These are phyloP conservation scores for Sarocladium kiliense DNA, from an alignment of 2,329 filamentous ascomycete species.

Conservation along the genomic window DNA sequence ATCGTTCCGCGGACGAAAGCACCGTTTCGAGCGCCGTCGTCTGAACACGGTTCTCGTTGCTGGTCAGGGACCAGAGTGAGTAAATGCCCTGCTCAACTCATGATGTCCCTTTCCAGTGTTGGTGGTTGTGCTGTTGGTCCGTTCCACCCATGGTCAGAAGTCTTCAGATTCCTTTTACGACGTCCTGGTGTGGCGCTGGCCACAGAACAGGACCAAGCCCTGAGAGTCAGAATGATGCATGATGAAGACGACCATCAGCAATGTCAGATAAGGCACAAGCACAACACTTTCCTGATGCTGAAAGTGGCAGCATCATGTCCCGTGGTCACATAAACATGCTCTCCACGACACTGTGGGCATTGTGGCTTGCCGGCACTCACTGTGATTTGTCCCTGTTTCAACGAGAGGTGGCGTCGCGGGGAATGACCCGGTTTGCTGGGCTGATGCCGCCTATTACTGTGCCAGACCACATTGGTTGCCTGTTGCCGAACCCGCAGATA, in stretches of 20 bases:
- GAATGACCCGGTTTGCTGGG: conserved; percentile 3
- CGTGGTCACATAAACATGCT: not conserved
- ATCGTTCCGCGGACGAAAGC: not conserved
- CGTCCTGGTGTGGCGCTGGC: too few species aligned
- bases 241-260: too few species aligned
- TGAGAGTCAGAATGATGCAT: too few species aligned
- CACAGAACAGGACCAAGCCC: too few species aligned
- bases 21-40: not conserved
- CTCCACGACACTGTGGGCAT: not conserved
- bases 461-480: too few species aligned
- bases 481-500: not conserved
- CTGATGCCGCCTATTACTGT: not conserved
- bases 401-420: not conserved
- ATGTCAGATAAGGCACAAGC: too few species aligned
- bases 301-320: not conserved
- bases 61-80: not conserved
- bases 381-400: too few species aligned
- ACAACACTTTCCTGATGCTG: too few species aligned
- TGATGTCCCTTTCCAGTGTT: too few species aligned
- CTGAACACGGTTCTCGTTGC: not conserved
- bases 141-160: not conserved
- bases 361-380: too few species aligned
- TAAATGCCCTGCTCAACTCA: too few species aligned
- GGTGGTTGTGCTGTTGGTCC: not conserved
- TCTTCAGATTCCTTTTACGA: too few species aligned